A percentile compares a stretch with the other conserved stretches of the same genome.
phyloP scores from a whole-genome alignment of 345 rosid species.

The Noccaea bulbosa region DNA sequence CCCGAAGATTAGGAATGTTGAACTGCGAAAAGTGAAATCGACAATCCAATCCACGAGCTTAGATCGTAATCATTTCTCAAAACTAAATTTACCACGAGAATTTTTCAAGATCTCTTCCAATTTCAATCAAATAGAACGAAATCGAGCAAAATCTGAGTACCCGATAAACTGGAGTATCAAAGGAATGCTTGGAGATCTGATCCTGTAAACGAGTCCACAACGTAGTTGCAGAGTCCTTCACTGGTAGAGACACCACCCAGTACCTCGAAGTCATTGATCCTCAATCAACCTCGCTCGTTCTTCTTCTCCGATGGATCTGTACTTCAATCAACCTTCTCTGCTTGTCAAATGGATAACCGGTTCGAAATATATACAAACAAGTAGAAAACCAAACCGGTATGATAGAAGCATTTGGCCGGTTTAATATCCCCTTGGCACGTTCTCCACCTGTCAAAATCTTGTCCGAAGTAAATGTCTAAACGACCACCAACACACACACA shows the following conservation, averaged over 20 bases:
- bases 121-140: conserved; percentile 1
- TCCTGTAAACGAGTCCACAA: conserved; percentile 83
- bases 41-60: not conserved
- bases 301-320: conserved; percentile 43
- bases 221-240: conserved; percentile 74
- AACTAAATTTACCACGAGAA: not conserved
- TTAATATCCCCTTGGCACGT: conserved; percentile 35
- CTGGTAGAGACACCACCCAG: conserved; percentile 93
- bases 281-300: conserved; percentile 14
- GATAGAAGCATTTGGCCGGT: conserved; percentile 23
- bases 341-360: conserved; percentile 46
- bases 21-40: conserved; percentile 57
- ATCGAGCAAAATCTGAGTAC: conserved; percentile 46
- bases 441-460: conserved; percentile 22
- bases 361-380: not conserved
- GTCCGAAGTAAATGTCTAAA: no score
- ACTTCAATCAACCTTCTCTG: conserved; percentile 38
- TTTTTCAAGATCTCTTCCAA: conserved; percentile 12
- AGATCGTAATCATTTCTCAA: not conserved
- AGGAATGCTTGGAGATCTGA: conserved; percentile 91
- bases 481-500: no score
- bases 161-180: conserved; percentile 96
- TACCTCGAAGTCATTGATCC: conserved; percentile 80
- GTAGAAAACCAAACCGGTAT: conserved; percentile 23
- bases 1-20: conserved; percentile 94